phyloP scores from a whole-genome alignment of 179 eudicot species.

The Pouteria campechiana region DNA sequence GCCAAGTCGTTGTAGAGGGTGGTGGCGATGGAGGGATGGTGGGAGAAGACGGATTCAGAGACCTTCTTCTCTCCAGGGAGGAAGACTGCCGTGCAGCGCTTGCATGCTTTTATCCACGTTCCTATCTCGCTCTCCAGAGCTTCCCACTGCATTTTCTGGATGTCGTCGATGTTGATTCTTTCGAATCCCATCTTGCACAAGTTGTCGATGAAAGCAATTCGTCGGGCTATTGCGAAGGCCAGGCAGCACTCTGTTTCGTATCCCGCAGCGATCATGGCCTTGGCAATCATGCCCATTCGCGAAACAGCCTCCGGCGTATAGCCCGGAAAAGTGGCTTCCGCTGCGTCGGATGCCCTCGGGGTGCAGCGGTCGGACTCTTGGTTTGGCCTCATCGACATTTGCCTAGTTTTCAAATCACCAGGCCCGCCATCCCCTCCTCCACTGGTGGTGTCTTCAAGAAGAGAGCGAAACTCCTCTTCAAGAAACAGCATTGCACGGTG shows the following conservation, averaged over 20 bases:
- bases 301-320: conserved; percentile 32
- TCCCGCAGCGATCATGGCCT: conserved; percentile 39
- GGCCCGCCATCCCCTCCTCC: conserved; percentile 3
- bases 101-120: conserved; percentile 40
- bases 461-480: conserved; percentile 63
- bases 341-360: conserved; percentile 4
- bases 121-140: conserved; percentile 35
- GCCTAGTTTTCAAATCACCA: conserved; percentile 6
- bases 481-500: conserved; percentile 58
- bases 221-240: conserved; percentile 32
- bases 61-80: conserved; percentile 34
- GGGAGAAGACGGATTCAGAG: conserved; percentile 19
- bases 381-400: not conserved
- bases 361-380: conserved; percentile 10
- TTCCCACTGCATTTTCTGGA: conserved; percentile 74
- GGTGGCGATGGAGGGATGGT: conserved; percentile 2
- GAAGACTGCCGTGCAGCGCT: conserved; percentile 19
- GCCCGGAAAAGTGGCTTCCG: conserved; percentile 21
- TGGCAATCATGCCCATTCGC: conserved; percentile 21
- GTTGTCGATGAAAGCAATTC: conserved; percentile 39
- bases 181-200: conserved; percentile 38
- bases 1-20: conserved; percentile 15
- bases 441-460: conserved; percentile 30
- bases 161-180: conserved; percentile 52
- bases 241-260: conserved; percentile 52